Evolutionary conservation across 1,284 basidiomycete genomes (phyloP).

Genomic region (Malassezia globosa): DNA sequence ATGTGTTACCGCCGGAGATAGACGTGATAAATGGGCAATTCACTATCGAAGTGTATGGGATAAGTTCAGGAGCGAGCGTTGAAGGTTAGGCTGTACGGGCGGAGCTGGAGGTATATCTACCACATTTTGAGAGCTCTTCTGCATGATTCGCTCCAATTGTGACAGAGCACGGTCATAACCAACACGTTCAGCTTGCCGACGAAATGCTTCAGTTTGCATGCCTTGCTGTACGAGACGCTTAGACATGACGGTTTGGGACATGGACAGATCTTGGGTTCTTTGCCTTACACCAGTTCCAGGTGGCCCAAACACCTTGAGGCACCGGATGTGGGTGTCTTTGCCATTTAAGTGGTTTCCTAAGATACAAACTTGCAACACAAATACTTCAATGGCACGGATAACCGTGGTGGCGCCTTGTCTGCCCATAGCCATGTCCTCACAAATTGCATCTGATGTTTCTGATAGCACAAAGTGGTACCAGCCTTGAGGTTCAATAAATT

Average conservation of each 20-base stretch:
- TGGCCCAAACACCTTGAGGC: conserved; percentile 66
- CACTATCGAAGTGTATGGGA: conserved; percentile 15
- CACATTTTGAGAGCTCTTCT: conserved; percentile 1
- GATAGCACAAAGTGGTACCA: conserved; percentile 80
- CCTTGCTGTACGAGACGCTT: conserved; percentile 13
- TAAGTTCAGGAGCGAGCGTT: conserved; percentile 5
- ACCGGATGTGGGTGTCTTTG: conserved; percentile 94
- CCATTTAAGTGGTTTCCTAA: conserved; percentile 93
- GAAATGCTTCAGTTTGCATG: conserved; percentile 7
- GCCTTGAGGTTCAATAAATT: conserved; percentile 78
- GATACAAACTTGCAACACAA: conserved; percentile 79
- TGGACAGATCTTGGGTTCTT: not conserved
- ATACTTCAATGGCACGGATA: conserved; percentile 62
- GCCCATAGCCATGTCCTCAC: conserved; percentile 2
- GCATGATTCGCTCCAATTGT: conserved; percentile 13
- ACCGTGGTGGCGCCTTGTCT: not conserved
- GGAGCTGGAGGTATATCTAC: not conserved
- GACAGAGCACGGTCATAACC: conserved; percentile 8
- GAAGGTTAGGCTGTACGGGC: not conserved
- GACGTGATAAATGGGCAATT: too few species aligned
- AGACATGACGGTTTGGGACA: not conserved
- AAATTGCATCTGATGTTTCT: conserved; percentile 39
- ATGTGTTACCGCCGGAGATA: too few species aligned
- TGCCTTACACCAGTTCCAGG: not conserved
- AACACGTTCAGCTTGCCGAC: conserved; percentile 12